These are phyloP conservation scores for Basipetospora chlamydospora DNA, from an alignment of 2,329 filamentous ascomycete species.

Conservation along the genomic window DNA sequence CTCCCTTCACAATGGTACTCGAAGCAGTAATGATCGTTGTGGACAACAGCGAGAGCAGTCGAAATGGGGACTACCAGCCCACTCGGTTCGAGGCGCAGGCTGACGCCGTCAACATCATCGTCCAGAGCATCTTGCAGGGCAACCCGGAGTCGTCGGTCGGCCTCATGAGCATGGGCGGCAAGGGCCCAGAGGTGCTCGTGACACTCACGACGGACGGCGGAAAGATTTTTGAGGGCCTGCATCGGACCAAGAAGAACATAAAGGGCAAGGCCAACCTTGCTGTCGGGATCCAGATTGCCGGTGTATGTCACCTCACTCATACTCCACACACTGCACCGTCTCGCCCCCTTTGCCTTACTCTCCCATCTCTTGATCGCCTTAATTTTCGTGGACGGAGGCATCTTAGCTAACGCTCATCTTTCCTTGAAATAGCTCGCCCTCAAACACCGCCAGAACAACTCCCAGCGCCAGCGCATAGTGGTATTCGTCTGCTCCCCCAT, in stretches of 20 bases:
- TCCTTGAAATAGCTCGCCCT: slow-evolving; percentile 57
- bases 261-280: slow-evolving; percentile 76
- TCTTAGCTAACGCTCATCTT: neutral
- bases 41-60: slow-evolving; percentile 97
- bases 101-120: slow-evolving; percentile 88
- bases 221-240: slow-evolving; percentile 84
- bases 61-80: slow-evolving; percentile 86
- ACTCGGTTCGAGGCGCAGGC: slow-evolving; percentile 93
- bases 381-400: too few relatives aligned
- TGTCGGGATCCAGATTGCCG: slow-evolving; percentile 88
- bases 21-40: slow-evolving; percentile 99
- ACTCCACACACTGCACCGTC: neutral
- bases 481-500: slow-evolving; percentile 93
- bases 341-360: slow-evolving; percentile 7
- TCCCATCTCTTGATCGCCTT: neutral
- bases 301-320: slow-evolving; percentile 42
- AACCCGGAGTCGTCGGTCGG: slow-evolving; percentile 97
- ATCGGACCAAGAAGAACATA: slow-evolving; percentile 82
- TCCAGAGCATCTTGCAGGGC: slow-evolving; percentile 85
- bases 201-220: slow-evolving; percentile 94
- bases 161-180: slow-evolving; percentile 97
- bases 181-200: slow-evolving; percentile 91
- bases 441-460: slow-evolving; percentile 96
- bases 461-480: slow-evolving; percentile 90
- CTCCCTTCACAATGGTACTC: slow-evolving; percentile 68